Evolutionary conservation across 2,329 filamentous ascomycete species (phyloP).

Genomic region (Pseudocercospora cruenta): DNA sequence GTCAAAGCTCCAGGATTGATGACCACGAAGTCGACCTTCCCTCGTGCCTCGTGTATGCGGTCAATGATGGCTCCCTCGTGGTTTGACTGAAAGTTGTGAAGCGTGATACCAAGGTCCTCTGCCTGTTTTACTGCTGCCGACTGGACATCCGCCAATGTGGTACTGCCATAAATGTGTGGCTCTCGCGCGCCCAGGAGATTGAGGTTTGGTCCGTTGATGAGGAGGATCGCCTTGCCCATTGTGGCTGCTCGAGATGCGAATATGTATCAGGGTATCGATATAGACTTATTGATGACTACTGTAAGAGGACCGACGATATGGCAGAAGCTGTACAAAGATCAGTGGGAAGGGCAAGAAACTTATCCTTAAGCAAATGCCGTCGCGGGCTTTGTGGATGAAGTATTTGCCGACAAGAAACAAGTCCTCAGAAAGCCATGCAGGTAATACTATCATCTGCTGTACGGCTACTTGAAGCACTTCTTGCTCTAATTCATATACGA

Average conservation of each 20-base stretch:
- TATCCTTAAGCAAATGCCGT: not conserved
- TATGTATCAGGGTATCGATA: not conserved
- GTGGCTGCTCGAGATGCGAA: not conserved
- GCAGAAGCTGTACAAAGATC: not conserved
- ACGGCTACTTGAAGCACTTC: not conserved
- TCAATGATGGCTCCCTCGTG: conserved; percentile 76
- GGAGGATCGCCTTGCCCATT: conserved; percentile 19
- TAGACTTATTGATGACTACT: not conserved
- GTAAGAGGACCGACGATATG: not conserved
- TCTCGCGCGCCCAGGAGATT: conserved; percentile 78
- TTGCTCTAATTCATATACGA: no score
- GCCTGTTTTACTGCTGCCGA: conserved; percentile 55
- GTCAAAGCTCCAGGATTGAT: conserved; percentile 78
- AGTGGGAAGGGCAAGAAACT: not conserved
- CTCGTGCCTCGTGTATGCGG: conserved; percentile 69
- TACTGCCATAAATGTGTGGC: conserved; percentile 71
- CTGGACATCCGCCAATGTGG: conserved; percentile 68
- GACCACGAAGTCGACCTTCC: conserved; percentile 65
- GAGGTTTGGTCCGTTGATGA: conserved; percentile 68
- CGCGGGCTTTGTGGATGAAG: conserved; percentile 1
- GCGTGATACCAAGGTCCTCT: conserved; percentile 49
- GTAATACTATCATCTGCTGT: not conserved
- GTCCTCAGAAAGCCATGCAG: no score
- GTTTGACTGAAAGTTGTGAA: conserved; percentile 73
- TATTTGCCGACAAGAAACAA: not conserved